These are phyloP conservation scores for Verticillium isaacii DNA, from an alignment of 2,329 filamentous ascomycete genomes.

Conservation along the genomic window DNA sequence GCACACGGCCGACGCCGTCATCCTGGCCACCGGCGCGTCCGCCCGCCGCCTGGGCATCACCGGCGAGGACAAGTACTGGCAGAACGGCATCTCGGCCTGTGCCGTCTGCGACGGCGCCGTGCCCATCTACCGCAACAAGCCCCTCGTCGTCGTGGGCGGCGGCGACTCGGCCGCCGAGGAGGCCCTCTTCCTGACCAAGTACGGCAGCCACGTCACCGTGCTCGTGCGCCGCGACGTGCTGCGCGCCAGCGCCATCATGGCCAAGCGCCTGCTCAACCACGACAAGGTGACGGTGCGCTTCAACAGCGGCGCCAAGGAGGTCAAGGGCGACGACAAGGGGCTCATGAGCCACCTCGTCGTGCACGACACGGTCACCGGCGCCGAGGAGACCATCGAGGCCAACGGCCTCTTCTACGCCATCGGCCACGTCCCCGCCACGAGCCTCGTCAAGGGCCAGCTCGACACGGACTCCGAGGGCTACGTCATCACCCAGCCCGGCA, in stretches of 20 bases:
- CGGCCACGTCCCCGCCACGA: constrained; percentile 89
- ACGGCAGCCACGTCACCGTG: constrained; percentile 90
- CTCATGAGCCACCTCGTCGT: constrained; percentile 86
- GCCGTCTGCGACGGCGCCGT: constrained; percentile 96
- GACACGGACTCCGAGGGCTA: constrained; percentile 88
- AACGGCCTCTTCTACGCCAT: constrained; percentile 97
- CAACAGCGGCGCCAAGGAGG: constrained; percentile 76
- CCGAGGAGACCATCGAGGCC: constrained; percentile 79
- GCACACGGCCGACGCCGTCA: constrained; percentile 86
- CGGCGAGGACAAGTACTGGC: constrained; percentile 96
- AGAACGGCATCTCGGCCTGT: constrained; percentile 92
- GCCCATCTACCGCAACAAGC: constrained; percentile 96
- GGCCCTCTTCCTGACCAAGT: constrained; percentile 96
- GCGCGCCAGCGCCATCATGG: constrained; percentile 88
- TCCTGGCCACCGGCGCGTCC: constrained; percentile 93
- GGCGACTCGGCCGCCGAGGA: constrained; percentile 97
- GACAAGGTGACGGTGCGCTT: constrained; percentile 89
- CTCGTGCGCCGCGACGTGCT: constrained; percentile 84
- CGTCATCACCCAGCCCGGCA: constrained; percentile 82
- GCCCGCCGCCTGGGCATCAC: constrained; percentile 76
- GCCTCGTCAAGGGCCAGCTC: constrained; percentile 86
- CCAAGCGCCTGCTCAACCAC: constrained; percentile 73
- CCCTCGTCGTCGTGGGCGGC: constrained; percentile 90
- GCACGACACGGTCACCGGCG: constrained; percentile 71
- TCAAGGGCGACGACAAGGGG: constrained; percentile 78